Conservation (phyloP, 768 basidiomycete genomes). For the Hygrocybe coccinea region DNA sequence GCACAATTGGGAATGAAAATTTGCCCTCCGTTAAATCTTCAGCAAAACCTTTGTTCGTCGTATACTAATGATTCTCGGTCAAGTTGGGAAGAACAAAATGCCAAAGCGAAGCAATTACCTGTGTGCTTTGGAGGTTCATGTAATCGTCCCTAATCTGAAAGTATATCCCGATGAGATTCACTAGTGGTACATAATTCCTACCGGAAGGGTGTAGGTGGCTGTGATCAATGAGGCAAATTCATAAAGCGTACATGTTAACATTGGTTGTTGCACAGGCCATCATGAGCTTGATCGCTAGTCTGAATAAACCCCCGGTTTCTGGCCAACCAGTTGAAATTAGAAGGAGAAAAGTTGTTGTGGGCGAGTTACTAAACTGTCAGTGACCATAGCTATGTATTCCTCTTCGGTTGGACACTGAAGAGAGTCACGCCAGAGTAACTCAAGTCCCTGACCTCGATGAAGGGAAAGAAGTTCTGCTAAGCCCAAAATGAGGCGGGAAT, state of each 20-base stretch:
- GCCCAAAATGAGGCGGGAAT: not conserved
- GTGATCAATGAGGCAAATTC: not conserved
- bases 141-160: conserved; percentile 98
- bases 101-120: conserved; percentile 41
- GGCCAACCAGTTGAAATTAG: not conserved
- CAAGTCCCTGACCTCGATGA: conserved; percentile 92
- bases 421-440: conserved; percentile 91
- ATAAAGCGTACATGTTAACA: conserved; percentile 44
- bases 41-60: conserved; percentile 79
- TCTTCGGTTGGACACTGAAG: conserved; percentile 89
- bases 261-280: conserved; percentile 80
- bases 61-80: conserved; percentile 50
- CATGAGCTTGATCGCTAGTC: conserved; percentile 93
- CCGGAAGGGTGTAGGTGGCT: not conserved
- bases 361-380: conserved; percentile 64
- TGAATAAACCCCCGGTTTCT: conserved; percentile 94
- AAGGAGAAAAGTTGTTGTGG: not conserved
- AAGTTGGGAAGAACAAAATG: not conserved
- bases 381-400: conserved; percentile 94
- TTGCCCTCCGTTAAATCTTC: conserved; percentile 97
- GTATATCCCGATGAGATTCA: conserved; percentile 90
- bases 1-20: conserved; percentile 94
- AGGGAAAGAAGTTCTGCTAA: conserved; percentile 70
- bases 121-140: conserved; percentile 85
- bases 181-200: conserved; percentile 87